These are phyloP conservation scores for Aegle marmelos DNA, from an alignment of 345 rosid genomes.

Conservation along the genomic window DNA sequence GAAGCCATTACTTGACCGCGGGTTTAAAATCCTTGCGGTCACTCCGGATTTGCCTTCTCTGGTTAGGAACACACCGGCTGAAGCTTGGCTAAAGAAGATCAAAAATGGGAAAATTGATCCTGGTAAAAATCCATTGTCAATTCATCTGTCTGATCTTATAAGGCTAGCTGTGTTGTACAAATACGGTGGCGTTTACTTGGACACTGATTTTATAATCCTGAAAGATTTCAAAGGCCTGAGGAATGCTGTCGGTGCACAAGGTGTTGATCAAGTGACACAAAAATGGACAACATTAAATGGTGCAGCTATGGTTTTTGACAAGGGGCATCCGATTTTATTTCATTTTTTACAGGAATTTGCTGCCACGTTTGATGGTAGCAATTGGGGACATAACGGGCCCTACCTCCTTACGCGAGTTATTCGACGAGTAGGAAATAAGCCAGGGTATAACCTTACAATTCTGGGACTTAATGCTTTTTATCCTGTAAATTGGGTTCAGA, in stretches of 20 bases:
- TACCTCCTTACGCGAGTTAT: conserved; percentile 59
- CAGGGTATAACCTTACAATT: conserved; percentile 43
- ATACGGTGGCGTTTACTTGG: conserved; percentile 72
- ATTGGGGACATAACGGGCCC: conserved; percentile 85
- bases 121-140: conserved; percentile 51
- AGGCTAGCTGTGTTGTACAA: conserved; percentile 52
- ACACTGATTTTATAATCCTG: conserved; percentile 61
- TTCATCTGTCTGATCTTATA: conserved; percentile 60
- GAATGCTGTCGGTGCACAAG: conserved; percentile 35
- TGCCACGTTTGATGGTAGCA: conserved; percentile 57
- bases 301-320: conserved; percentile 58
- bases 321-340: conserved; percentile 44
- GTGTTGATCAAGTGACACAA: conserved; percentile 28
- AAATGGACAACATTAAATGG: conserved; percentile 65
- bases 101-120: conserved; percentile 51
- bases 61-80: conserved; percentile 52
- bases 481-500: conserved; percentile 59
- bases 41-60: conserved; percentile 54
- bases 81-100: conserved; percentile 53
- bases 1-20: conserved; percentile 41
- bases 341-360: conserved; percentile 61
- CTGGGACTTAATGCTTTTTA: conserved; percentile 47
- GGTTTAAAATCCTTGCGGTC: conserved; percentile 42
- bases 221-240: conserved; percentile 41
- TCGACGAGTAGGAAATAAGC: conserved; percentile 27